phyloP scores from a whole-genome alignment of 225 moss, liverwort and hornwort species.

The Bryoerythrophyllum caledonicum region DNA sequence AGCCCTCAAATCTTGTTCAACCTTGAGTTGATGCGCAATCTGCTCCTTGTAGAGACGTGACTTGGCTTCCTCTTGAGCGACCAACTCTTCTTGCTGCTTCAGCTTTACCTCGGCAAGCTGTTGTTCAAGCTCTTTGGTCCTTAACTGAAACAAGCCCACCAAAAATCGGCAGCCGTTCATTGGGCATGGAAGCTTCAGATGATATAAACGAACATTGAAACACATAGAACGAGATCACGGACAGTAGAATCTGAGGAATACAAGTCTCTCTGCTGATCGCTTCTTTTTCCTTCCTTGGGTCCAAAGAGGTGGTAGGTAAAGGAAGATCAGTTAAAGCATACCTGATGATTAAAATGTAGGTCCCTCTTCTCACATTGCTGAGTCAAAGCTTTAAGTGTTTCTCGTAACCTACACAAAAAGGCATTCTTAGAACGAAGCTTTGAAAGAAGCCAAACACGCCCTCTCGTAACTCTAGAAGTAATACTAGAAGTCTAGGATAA shows the following conservation, averaged over 20 bases:
- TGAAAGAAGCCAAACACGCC: not conserved
- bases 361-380: slow-evolving; percentile 93
- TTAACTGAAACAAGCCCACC: slow-evolving; percentile 47
- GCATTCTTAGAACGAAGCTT: slow-evolving; percentile 12
- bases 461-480: slow-evolving; percentile 5
- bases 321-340: slow-evolving; percentile 24
- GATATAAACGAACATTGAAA: not conserved
- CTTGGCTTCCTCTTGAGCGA: slow-evolving; percentile 79
- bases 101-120: slow-evolving; percentile 93
- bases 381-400: slow-evolving; percentile 86
- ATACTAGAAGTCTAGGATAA: slow-evolving; percentile 5
- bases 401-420: slow-evolving; percentile 69
- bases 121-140: slow-evolving; percentile 88
- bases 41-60: slow-evolving; percentile 81
- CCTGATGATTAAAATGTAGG: slow-evolving; percentile 94
- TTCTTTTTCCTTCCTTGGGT: not conserved
- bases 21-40: slow-evolving; percentile 78
- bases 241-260: slow-evolving; percentile 8
- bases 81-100: slow-evolving; percentile 93
- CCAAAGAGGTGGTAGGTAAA: not conserved
- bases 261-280: slow-evolving; percentile 14
- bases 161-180: slow-evolving; percentile 13
- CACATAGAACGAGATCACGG: not conserved
- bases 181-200: not conserved
- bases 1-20: slow-evolving; percentile 86